Evolutionary conservation across 768 basidiomycete species (phyloP).

Genomic region (Lentinula boryana): DNA sequence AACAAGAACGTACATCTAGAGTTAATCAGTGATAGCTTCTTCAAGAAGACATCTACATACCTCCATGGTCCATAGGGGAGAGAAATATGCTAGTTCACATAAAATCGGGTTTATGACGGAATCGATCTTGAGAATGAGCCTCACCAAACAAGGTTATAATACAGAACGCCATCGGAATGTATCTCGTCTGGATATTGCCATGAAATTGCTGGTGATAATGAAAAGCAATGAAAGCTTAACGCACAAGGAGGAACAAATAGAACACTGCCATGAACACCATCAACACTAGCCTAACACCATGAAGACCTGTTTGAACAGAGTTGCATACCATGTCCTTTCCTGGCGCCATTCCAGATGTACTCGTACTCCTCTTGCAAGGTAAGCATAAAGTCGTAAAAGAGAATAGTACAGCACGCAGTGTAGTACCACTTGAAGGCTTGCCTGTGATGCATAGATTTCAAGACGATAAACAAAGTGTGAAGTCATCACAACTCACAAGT

Average conservation of each 20-base stretch:
- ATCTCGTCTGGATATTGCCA: conserved; percentile 14
- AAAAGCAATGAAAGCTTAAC: neutral
- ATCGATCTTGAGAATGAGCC: neutral
- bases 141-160: conserved; percentile 22
- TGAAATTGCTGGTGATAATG: neutral
- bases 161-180: conserved; percentile 19
- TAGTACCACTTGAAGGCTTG: conserved; percentile 7
- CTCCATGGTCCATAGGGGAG: conserved; percentile 17
- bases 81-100: conserved; percentile 16
- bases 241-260: conserved; percentile 13
- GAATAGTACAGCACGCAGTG: neutral
- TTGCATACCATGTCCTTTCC: neutral
- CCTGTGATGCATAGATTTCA: neutral
- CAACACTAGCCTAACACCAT: neutral
- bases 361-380: neutral
- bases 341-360: neutral
- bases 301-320: neutral
- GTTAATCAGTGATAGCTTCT: neutral
- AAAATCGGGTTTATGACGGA: neutral
- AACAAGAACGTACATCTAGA: conserved; percentile 11
- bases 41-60: conserved; percentile 5
- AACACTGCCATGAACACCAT: conserved; percentile 12
- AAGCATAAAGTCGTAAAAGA: conserved; percentile 6
- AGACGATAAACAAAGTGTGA: too few species aligned
- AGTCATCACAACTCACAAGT: neutral